Conservation (phyloP, 495 filamentous ascomycete species). For the Lasiosphaeris hirsuta region DNA sequence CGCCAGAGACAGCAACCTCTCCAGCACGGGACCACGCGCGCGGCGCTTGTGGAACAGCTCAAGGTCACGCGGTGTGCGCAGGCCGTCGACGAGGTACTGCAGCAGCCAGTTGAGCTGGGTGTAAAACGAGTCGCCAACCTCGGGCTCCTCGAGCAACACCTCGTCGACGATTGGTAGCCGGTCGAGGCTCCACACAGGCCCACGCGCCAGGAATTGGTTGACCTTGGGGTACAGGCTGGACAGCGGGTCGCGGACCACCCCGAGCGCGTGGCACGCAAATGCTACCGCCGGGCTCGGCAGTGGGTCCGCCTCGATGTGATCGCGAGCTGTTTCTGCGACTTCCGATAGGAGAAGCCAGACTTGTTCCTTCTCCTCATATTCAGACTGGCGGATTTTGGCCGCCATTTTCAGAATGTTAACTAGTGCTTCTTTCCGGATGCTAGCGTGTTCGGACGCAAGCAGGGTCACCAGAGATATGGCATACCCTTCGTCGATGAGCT, state of each 20-base stretch:
- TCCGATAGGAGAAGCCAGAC: conserved; percentile 74
- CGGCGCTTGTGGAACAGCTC: conserved; percentile 76
- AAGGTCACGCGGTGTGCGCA: conserved; percentile 59
- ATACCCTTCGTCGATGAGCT: conserved; percentile 69
- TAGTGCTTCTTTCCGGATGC: conserved; percentile 75
- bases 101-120: conserved; percentile 79
- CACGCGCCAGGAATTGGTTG: conserved; percentile 76
- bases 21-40: conserved; percentile 54
- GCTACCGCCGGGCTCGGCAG: conserved; percentile 69
- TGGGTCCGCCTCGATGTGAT: conserved; percentile 50
- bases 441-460: conserved; percentile 67
- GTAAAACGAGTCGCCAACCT: conserved; percentile 69
- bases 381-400: conserved; percentile 62
- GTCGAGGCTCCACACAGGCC: conserved; percentile 68
- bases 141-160: conserved; percentile 66
- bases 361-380: conserved; percentile 72
- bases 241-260: conserved; percentile 69
- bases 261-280: conserved; percentile 67
- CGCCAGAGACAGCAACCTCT: conserved; percentile 70
- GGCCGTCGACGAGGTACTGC: conserved; percentile 65
- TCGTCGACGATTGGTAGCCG: conserved; percentile 75
- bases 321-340: conserved; percentile 63
- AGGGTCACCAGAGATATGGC: conserved; percentile 65
- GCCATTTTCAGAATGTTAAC: conserved; percentile 62
- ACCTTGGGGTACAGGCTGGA: conserved; percentile 83